phyloP scores from a whole-genome alignment of 441 rosid genomes.

The Gossypium gossypioides region DNA sequence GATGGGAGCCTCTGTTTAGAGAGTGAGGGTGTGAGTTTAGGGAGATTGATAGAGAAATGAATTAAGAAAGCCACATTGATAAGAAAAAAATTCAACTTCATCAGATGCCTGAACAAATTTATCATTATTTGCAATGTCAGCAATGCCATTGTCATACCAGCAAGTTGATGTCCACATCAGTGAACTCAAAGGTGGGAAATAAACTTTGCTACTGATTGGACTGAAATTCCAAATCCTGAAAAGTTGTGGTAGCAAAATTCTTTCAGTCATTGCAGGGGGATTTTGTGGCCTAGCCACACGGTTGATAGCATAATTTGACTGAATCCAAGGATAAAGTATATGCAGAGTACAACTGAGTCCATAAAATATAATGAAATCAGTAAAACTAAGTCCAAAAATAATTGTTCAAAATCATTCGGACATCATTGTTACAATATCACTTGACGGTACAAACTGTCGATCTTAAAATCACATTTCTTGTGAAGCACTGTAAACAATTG shows the following conservation, averaged over 20 bases:
- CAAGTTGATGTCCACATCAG: not conserved
- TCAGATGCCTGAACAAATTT: not conserved
- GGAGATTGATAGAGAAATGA: not conserved
- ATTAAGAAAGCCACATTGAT: not conserved
- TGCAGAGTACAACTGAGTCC: not conserved
- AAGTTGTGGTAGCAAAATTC: not conserved
- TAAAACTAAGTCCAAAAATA: not conserved
- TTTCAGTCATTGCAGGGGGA: not conserved
- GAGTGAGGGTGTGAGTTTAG: not conserved
- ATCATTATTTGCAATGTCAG: not conserved
- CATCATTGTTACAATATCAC: not conserved
- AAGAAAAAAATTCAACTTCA: not conserved
- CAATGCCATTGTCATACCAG: not conserved
- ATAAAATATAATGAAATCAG: not conserved
- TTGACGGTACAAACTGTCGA: not conserved
- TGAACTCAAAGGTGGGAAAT: not conserved
- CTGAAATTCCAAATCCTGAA: not conserved
- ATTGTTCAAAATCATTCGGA: not conserved
- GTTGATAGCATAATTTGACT: not conserved
- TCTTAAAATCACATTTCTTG: not conserved
- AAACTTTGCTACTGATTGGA: not conserved
- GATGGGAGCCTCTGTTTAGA: not conserved
- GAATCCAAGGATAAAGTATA: not conserved
- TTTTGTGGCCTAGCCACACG: not conserved
- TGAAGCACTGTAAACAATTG: not conserved